Evolutionary conservation across 2,329 filamentous ascomycete species (phyloP).

Genomic region (Beauveria varroae): DNA sequence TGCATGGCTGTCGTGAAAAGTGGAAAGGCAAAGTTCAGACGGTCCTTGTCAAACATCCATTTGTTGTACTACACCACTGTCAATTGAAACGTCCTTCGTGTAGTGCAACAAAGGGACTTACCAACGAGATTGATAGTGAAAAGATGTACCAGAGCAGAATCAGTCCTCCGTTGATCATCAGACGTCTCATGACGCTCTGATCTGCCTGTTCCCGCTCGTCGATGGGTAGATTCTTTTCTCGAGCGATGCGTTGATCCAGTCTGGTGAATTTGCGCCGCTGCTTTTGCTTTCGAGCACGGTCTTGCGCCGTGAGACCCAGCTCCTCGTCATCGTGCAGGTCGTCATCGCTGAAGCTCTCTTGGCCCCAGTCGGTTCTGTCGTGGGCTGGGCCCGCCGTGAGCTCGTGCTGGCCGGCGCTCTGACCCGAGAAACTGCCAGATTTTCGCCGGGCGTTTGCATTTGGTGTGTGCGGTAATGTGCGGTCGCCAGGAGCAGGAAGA

Average conservation of each 20-base stretch:
- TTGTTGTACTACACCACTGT: constrained; percentile 87
- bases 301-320: constrained; percentile 70
- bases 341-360: constrained; percentile 60
- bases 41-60: constrained; percentile 92
- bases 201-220: constrained; percentile 72
- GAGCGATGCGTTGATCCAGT: constrained; percentile 62
- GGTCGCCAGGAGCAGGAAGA: constrained; percentile 20
- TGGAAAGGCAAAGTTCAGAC: constrained; percentile 86
- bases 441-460: constrained; percentile 4
- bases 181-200: constrained; percentile 59
- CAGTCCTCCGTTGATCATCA: constrained; percentile 69
- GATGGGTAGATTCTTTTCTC: constrained; percentile 52
- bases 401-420: constrained; percentile 27
- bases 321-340: constrained; percentile 82
- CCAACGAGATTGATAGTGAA: constrained; percentile 85
- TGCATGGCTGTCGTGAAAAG: constrained; percentile 92
- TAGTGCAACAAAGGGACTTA: constrained; percentile 39
- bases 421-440: constrained; percentile 17
- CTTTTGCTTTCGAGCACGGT: constrained; percentile 59
- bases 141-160: constrained; percentile 87
- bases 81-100: constrained; percentile 11
- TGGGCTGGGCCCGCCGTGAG: constrained; percentile 20
- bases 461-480: constrained; percentile 18
- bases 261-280: constrained; percentile 60
- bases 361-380: constrained; percentile 25